These are phyloP conservation scores for Corylus avellana DNA, from an alignment of 306 rosid genomes.

Conservation along the genomic window DNA sequence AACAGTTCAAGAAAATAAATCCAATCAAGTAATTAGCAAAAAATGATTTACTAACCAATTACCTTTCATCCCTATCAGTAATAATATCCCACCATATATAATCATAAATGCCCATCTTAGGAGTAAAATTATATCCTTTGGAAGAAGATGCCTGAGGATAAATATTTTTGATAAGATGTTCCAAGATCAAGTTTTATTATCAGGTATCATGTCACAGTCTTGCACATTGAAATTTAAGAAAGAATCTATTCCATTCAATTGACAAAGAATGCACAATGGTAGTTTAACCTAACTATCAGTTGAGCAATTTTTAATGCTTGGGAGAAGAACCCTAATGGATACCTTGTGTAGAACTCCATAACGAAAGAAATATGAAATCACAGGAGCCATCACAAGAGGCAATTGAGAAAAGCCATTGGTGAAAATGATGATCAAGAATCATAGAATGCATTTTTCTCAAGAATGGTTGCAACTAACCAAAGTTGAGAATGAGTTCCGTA, in stretches of 20 bases:
- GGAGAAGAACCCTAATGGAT: no score
- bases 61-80: not conserved
- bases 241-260: not conserved
- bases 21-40: not conserved
- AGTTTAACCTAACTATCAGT: not conserved
- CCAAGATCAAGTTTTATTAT: no score
- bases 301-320: no score
- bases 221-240: not conserved
- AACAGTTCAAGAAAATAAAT: not conserved
- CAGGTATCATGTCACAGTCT: not conserved
- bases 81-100: not conserved
- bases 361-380: not conserved
- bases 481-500: not conserved
- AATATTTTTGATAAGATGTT: no score
- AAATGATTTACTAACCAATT: not conserved
- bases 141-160: not conserved
- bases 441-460: not conserved
- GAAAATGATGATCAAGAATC: not conserved
- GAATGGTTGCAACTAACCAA: slow-evolving; percentile 7
- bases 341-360: not conserved
- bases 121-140: not conserved
- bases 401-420: not conserved
- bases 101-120: not conserved
- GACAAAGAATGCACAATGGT: not conserved
- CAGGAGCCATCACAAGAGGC: not conserved